Conservation (phyloP, 345 rosid species). For the Erodium maritimum region DNA sequence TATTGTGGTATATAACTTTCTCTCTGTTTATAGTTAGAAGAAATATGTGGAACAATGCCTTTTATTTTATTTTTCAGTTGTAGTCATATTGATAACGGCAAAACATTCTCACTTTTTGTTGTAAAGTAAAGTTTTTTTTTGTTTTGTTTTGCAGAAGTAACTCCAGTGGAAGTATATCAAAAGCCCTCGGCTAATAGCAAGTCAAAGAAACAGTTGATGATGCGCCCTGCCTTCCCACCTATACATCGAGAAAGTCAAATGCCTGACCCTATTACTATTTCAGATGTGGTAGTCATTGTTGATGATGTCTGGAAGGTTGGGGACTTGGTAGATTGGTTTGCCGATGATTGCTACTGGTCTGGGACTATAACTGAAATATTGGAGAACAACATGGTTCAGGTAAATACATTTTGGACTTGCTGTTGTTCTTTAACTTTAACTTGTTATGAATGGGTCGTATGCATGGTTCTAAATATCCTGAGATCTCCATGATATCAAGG, state of each 20-base stretch:
- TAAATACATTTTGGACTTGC: constrained; percentile 4
- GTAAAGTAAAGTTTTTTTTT: background rate
- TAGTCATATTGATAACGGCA: background rate
- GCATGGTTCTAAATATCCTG: no score
- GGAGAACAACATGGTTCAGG: constrained; percentile 29
- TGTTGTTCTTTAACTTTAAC: background rate
- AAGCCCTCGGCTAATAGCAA: constrained; percentile 5
- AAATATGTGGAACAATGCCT: no score
- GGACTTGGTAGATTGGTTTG: constrained; percentile 69
- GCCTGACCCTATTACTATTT: constrained; percentile 17
- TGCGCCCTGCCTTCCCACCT: constrained; percentile 49
- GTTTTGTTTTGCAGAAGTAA: constrained; percentile 21
- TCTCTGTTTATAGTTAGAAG: no score
- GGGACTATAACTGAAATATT: constrained; percentile 29
- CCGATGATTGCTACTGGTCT: constrained; percentile 45
- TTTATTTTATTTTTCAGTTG: no score
- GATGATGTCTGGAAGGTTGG: constrained; percentile 47
- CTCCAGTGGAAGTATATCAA: constrained; percentile 26
- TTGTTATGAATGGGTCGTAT: background rate
- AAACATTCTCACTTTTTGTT: background rate
- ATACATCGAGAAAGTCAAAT: constrained; percentile 25
- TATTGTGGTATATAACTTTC: no score
- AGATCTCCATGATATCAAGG: no score
- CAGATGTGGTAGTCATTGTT: constrained; percentile 27
- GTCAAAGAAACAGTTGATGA: constrained; percentile 26